phyloP scores from a whole-genome alignment of 2,329 filamentous ascomycete species.

The Microdochium bolleyi region DNA sequence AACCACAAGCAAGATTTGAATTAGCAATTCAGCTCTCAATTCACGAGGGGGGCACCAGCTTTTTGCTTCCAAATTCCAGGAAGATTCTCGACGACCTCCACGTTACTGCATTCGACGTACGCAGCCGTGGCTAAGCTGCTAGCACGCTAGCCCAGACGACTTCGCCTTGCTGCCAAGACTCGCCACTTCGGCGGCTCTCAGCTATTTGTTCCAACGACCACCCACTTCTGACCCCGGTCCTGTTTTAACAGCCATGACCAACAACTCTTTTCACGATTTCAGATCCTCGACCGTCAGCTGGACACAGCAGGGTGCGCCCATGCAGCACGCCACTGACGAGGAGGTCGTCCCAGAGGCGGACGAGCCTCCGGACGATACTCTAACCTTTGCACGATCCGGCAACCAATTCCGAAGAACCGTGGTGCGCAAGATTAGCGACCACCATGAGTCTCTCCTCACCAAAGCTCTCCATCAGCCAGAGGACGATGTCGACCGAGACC shows the following conservation, averaged over 20 bases:
- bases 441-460: constrained; percentile 78
- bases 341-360: constrained; percentile 72
- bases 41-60: neutral
- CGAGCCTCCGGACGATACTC: constrained; percentile 68
- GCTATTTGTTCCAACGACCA: neutral
- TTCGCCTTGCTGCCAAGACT: neutral
- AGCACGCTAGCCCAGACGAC: neutral
- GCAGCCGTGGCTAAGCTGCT: neutral
- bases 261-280: constrained; percentile 25
- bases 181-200: neutral
- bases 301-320: constrained; percentile 33
- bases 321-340: constrained; percentile 37
- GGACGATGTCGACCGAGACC: constrained; percentile 35
- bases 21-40: neutral
- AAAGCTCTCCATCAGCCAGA: constrained; percentile 67
- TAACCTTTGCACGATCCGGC: constrained; percentile 14
- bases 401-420: constrained; percentile 38
- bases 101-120: neutral
- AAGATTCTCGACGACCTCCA: too few species aligned
- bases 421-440: constrained; percentile 40
- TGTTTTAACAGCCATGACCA: constrained; percentile 20
- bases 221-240: neutral
- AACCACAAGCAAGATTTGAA: neutral
- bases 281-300: constrained; percentile 35
- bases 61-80: too few species aligned